Conservation (phyloP, 345 rosid species). For the Eucalyptus marginata region DNA sequence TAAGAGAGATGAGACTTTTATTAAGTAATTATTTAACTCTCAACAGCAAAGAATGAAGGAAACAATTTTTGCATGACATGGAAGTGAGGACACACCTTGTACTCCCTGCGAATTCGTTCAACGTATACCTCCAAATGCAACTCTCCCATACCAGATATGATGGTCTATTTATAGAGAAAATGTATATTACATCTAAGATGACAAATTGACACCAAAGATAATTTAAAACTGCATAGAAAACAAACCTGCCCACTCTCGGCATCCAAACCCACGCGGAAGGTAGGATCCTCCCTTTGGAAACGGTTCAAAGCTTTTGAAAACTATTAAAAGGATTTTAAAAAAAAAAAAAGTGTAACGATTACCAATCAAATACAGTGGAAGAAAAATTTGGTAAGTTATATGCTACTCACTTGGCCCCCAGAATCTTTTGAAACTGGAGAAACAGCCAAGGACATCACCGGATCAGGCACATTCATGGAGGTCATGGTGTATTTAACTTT, state of each 20-base stretch:
- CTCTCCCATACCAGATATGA: conserved; percentile 99
- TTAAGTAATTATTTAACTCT: neutral
- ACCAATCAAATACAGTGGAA: neutral
- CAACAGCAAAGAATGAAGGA: neutral
- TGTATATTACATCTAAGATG: too few relatives aligned
- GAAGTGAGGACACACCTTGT: conserved; percentile 43
- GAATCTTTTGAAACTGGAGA: conserved; percentile 95
- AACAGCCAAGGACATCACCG: conserved; percentile 96
- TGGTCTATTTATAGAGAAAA: conserved; percentile 40
- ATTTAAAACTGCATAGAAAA: neutral
- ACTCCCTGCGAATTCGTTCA: conserved; percentile 91
- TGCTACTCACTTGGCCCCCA: conserved; percentile 81
- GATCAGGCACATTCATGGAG: conserved; percentile 99
- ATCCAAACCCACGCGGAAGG: conserved; percentile 97
- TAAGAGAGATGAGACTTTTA: neutral
- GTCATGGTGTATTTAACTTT: conserved; percentile 96
- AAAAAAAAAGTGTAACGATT: neutral
- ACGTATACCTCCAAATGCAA: conserved; percentile 93
- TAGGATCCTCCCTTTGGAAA: conserved; percentile 95
- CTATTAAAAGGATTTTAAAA: conserved; percentile 14
- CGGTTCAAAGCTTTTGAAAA: conserved; percentile 97
- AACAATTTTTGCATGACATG: neutral
- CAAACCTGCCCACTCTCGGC: conserved; percentile 94
- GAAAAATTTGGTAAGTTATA: neutral
- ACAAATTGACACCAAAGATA: neutral